Percentiles rank a stretch among this genome's conserved stretches.
Conservation (phyloP, 2,329 filamentous ascomycete genomes). For the Cryphonectria japonica region DNA sequence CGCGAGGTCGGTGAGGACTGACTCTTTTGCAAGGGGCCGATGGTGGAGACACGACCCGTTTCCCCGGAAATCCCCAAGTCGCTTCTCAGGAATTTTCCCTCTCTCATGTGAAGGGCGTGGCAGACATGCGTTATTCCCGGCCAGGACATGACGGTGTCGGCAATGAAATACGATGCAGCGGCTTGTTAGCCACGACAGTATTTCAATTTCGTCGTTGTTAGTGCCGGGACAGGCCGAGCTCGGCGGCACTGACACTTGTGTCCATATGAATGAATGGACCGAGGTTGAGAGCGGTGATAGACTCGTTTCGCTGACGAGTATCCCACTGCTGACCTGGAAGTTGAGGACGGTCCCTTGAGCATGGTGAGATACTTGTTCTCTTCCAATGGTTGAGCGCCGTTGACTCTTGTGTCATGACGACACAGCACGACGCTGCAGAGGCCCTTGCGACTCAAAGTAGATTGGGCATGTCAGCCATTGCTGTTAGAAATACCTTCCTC, state of each 20-base stretch:
- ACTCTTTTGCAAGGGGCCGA: not conserved
- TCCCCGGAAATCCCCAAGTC: not conserved
- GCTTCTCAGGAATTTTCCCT: not conserved
- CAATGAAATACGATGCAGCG: not conserved
- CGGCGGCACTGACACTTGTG: constrained; percentile 6
- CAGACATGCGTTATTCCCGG: constrained; percentile 2
- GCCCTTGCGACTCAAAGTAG: not conserved
- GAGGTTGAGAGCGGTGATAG: not conserved
- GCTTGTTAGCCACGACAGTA: not conserved
- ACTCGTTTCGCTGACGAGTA: not conserved
- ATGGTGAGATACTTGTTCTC: not conserved
- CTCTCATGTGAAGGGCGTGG: not conserved
- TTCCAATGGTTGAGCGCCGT: not conserved
- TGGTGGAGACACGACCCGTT: constrained; percentile 14
- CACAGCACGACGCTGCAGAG: not conserved
- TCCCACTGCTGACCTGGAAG: not conserved
- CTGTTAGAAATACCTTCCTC: too few species aligned
- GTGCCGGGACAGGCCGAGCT: constrained; percentile 21
- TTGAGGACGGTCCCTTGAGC: not conserved
- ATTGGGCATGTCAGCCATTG: not conserved
- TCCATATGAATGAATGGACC: not conserved
- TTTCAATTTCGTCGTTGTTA: not conserved
- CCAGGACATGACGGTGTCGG: not conserved
- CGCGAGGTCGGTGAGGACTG: constrained; percentile 1
- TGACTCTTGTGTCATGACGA: not conserved